A percentile compares a stretch with the other conserved stretches of the same genome.
These are phyloP conservation scores for Ascocoryne sarcoides DNA, from an alignment of 2,329 filamentous ascomycete genomes.

Conservation along the genomic window DNA sequence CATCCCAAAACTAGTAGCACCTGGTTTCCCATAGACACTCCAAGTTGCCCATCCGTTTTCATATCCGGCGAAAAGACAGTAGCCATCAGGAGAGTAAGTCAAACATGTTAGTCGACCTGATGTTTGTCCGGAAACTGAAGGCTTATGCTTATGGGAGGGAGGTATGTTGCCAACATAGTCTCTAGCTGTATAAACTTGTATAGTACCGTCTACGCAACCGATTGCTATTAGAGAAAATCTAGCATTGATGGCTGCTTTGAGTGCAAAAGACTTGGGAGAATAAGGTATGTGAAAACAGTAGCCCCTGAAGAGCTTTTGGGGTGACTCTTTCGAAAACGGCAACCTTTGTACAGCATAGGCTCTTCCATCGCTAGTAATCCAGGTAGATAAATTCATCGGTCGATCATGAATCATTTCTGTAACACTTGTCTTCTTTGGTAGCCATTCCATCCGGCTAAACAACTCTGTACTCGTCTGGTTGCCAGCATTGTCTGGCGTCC, in stretches of 20 bases:
- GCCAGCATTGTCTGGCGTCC: slow-evolving; percentile 75
- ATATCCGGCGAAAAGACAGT: slow-evolving; percentile 90
- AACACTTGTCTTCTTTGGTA: slow-evolving; percentile 68
- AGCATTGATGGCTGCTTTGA: slow-evolving; percentile 79
- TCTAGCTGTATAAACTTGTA: slow-evolving; percentile 84
- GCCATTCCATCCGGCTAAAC: slow-evolving; percentile 76
- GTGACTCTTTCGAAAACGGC: slow-evolving; percentile 36
- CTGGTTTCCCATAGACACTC: slow-evolving; percentile 93
- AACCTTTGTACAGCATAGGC: slow-evolving; percentile 83
- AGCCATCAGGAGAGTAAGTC: slow-evolving; percentile 87
- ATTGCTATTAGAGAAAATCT: slow-evolving; percentile 89
- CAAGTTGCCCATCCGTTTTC: slow-evolving; percentile 90
- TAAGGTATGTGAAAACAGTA: slow-evolving; percentile 80
- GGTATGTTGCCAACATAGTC: slow-evolving; percentile 93
- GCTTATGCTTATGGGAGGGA: slow-evolving; percentile 66
- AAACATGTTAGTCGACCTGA: slow-evolving; percentile 68
- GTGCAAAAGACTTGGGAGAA: slow-evolving; percentile 49
- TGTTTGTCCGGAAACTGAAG: slow-evolving; percentile 57
- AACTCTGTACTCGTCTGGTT: slow-evolving; percentile 88
- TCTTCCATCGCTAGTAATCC: slow-evolving; percentile 81
- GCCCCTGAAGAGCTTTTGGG: slow-evolving; percentile 67
- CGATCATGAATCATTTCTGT: slow-evolving; percentile 86
- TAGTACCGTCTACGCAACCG: slow-evolving; percentile 68
- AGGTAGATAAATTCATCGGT: slow-evolving; percentile 91
- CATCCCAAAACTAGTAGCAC: slow-evolving; percentile 72